Evolutionary conservation across 768 basidiomycete genomes (phyloP).

Genomic region (Rubroboletus satanas): DNA sequence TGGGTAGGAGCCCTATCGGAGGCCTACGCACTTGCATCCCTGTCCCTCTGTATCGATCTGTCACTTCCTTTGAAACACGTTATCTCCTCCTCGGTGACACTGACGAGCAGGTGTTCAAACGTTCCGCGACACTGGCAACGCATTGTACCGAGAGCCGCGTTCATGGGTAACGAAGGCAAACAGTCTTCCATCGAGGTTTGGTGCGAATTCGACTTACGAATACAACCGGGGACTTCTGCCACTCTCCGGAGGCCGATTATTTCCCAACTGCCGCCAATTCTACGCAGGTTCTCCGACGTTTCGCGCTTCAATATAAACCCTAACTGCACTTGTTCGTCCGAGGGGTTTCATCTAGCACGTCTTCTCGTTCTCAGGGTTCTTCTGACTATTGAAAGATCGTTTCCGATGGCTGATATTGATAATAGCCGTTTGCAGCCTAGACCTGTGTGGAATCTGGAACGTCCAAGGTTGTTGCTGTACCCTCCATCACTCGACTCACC

Average conservation of each 20-base stretch:
- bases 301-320: background rate
- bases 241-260: background rate
- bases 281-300: background rate
- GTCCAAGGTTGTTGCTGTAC: too few relatives aligned
- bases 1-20: too few relatives aligned
- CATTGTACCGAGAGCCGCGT: background rate
- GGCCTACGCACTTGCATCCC: too few relatives aligned
- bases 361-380: background rate
- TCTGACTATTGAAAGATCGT: background rate
- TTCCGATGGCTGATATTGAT: background rate
- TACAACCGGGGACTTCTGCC: background rate
- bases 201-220: background rate
- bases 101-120: background rate
- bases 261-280: background rate
- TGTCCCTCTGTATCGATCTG: too few relatives aligned
- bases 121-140: background rate
- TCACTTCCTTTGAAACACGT: background rate
- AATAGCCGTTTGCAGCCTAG: background rate
- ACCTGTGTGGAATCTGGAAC: background rate
- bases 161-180: background rate
- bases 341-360: background rate
- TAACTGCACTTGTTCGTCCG: background rate
- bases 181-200: background rate
- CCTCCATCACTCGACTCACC: background rate
- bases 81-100: background rate